Conservation (phyloP, 2,329 filamentous ascomycete species). For the Cladobotryum protrusum region DNA sequence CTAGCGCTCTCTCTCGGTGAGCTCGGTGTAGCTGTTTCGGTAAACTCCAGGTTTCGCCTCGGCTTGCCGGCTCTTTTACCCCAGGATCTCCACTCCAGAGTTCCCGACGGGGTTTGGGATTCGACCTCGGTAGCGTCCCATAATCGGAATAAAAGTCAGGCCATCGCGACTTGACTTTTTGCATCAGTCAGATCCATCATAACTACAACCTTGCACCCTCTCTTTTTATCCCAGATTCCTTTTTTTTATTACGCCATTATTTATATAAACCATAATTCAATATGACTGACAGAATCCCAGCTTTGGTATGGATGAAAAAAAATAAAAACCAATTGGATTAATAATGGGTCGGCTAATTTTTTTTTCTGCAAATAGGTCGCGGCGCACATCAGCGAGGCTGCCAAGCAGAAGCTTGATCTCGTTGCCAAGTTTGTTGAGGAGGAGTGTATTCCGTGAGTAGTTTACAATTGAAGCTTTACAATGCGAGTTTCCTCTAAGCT, state of each 20-base stretch:
- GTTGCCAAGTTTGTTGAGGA: slow-evolving; percentile 97
- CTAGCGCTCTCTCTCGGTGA: too few species aligned
- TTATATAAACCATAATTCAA: background rate
- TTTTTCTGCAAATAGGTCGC: slow-evolving; percentile 30
- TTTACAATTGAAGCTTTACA: background rate
- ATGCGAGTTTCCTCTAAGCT: slow-evolving; percentile 9
- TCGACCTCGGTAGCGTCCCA: slow-evolving; percentile 4
- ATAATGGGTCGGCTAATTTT: slow-evolving; percentile 5
- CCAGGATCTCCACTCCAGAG: slow-evolving; percentile 9
- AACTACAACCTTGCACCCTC: too few species aligned
- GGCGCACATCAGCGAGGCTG: slow-evolving; percentile 70
- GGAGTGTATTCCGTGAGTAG: slow-evolving; percentile 72
- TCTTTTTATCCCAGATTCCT: background rate
- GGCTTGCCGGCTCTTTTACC: slow-evolving; percentile 11
- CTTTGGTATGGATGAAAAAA: slow-evolving; percentile 21
- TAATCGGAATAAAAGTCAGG: slow-evolving; percentile 2
- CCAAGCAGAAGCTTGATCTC: slow-evolving; percentile 75
- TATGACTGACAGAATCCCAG: slow-evolving; percentile 30
- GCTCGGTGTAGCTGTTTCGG: background rate
- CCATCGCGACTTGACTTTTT: background rate
- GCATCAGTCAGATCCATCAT: too few species aligned
- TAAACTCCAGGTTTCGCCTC: slow-evolving; percentile 9
- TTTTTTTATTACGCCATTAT: background rate
- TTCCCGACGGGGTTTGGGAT: slow-evolving; percentile 5
- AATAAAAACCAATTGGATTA: background rate